Evolutionary conservation across 768 basidiomycete genomes (phyloP).

Genomic region (Jaapia argillacea): DNA sequence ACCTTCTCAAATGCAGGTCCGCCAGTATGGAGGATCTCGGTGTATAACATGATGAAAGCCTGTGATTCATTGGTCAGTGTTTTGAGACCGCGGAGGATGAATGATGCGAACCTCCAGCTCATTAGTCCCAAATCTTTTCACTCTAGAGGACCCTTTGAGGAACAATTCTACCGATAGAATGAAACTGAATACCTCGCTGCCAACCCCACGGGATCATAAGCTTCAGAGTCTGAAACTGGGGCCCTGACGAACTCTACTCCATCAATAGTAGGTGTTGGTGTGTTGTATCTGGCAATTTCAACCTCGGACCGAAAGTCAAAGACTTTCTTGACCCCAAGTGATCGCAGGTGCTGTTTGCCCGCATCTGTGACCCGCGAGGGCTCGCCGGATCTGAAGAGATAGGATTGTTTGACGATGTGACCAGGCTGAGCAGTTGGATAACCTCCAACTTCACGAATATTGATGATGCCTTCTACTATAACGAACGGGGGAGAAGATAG

Average conservation of each 20-base stretch:
- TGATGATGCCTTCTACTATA: slow-evolving; percentile 27
- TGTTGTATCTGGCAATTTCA: slow-evolving; percentile 25
- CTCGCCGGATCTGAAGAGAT: slow-evolving; percentile 32
- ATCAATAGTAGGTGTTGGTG: slow-evolving; percentile 17
- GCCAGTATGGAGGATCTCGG: slow-evolving; percentile 21
- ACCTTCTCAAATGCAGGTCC: slow-evolving; percentile 22
- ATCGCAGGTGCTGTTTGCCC: slow-evolving; percentile 23
- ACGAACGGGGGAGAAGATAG: slow-evolving; percentile 26
- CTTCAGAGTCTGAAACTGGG: slow-evolving; percentile 18
- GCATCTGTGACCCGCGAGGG: slow-evolving; percentile 21
- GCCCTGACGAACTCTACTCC: slow-evolving; percentile 22
- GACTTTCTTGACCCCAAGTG: slow-evolving; percentile 24
- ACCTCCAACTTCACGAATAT: slow-evolving; percentile 26
- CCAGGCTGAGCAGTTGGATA: slow-evolving; percentile 7
- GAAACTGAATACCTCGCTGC: neutral
- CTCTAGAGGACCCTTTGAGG: slow-evolving; percentile 9
- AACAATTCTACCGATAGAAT: neutral
- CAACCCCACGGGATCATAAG: slow-evolving; percentile 20
- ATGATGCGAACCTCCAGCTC: slow-evolving; percentile 15
- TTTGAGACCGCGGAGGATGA: neutral
- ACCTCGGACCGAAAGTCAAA: slow-evolving; percentile 29
- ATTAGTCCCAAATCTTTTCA: slow-evolving; percentile 19
- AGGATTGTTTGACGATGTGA: slow-evolving; percentile 16
- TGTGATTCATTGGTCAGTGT: too few species aligned
- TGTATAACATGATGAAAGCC: slow-evolving; percentile 22